Evolutionary conservation across 352 stramenopile genomes (phyloP).

Genomic region (Globisporangium barbulae): DNA sequence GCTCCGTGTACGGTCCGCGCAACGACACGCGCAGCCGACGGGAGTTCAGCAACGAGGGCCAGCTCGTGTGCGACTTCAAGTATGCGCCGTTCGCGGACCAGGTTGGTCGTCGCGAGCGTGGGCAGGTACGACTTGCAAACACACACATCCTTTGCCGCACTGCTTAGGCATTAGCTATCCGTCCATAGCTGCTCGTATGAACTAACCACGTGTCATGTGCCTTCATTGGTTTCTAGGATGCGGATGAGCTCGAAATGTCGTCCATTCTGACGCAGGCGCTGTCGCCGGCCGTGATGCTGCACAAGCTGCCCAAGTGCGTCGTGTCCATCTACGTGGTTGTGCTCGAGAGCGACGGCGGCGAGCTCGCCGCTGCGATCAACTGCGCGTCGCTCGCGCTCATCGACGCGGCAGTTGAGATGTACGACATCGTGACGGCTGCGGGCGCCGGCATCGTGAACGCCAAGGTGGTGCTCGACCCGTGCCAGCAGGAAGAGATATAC

Average conservation of each 20-base stretch:
- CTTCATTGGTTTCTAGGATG: slow-evolving; percentile 22
- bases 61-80: slow-evolving; percentile 88
- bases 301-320: slow-evolving; percentile 88
- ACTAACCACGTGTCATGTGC: neutral
- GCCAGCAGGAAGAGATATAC: slow-evolving; percentile 51
- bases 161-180: too few species aligned
- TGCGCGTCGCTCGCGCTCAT: slow-evolving; percentile 86
- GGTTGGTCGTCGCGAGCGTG: slow-evolving; percentile 56
- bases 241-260: slow-evolving; percentile 81
- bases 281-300: slow-evolving; percentile 77
- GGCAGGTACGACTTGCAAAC: slow-evolving; percentile 24
- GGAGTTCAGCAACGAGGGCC: slow-evolving; percentile 84
- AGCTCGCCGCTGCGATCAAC: slow-evolving; percentile 80
- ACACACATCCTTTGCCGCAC: too few species aligned
- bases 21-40: slow-evolving; percentile 67
- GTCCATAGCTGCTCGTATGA: neutral
- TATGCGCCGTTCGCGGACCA: slow-evolving; percentile 81
- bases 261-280: slow-evolving; percentile 73
- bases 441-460: slow-evolving; percentile 55
- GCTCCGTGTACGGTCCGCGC: slow-evolving; percentile 85
- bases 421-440: slow-evolving; percentile 84
- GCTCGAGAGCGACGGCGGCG: slow-evolving; percentile 81
- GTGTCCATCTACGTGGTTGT: slow-evolving; percentile 89
- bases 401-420: slow-evolving; percentile 90
- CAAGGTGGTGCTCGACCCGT: slow-evolving; percentile 72